These are phyloP conservation scores for Rhynchosporium graminicola DNA, from an alignment of 2,329 filamentous ascomycete genomes.

Conservation along the genomic window DNA sequence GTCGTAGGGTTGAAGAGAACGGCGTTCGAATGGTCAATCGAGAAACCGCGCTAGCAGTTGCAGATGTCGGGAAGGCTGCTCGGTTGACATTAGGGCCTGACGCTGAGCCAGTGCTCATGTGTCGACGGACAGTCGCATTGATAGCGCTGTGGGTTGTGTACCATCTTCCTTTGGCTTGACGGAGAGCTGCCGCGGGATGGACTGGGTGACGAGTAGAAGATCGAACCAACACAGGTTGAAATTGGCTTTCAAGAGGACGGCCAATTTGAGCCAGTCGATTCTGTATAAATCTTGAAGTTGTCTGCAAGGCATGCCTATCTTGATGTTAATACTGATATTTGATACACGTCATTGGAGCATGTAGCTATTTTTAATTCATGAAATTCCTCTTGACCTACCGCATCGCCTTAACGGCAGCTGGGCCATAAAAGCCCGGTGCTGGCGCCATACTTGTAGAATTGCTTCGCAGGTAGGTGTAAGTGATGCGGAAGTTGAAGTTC, in stretches of 20 bases:
- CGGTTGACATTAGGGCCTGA: conserved; percentile 48
- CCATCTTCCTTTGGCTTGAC: conserved; percentile 63
- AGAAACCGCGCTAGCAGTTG: conserved; percentile 55
- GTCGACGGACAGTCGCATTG: conserved; percentile 49
- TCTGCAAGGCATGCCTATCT: conserved; percentile 49
- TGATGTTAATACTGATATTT: conserved; percentile 24
- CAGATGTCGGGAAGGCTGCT: conserved; percentile 56
- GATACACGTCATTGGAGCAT: neutral
- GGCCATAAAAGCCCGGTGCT: conserved; percentile 38
- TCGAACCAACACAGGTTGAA: conserved; percentile 62
- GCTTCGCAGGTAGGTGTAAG: neutral
- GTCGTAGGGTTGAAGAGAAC: conserved; percentile 84
- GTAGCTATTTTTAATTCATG: neutral
- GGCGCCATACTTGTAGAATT: conserved; percentile 35
- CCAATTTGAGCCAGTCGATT: conserved; percentile 45
- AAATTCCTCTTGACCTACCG: conserved; percentile 32
- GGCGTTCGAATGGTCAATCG: conserved; percentile 75
- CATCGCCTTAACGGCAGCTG: conserved; percentile 39
- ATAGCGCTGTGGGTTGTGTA: conserved; percentile 60
- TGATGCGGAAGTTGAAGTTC: neutral
- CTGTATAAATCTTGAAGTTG: conserved; percentile 48
- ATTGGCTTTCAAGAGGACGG: conserved; percentile 48
- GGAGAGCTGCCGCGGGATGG: conserved; percentile 61
- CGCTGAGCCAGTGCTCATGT: conserved; percentile 40
- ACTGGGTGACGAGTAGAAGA: conserved; percentile 54